Conservation (phyloP, 2,329 filamentous ascomycete genomes). For the Ilyonectria destructans region DNA sequence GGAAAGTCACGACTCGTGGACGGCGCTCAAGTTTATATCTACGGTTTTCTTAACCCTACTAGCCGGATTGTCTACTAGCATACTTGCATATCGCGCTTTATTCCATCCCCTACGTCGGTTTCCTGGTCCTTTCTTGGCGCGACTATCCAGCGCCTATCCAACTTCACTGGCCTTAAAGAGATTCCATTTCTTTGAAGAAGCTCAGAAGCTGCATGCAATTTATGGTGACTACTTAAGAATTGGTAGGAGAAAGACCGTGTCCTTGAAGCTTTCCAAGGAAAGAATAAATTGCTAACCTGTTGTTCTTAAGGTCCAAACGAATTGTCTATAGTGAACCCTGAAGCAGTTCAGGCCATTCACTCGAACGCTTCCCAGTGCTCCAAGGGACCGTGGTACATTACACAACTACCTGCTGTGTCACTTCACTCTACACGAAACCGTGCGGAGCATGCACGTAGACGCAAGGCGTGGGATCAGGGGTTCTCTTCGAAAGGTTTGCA, state of each 20-base stretch:
- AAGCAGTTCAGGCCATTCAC: slow-evolving; percentile 12
- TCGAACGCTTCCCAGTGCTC: slow-evolving; percentile 30
- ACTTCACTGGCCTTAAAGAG: slow-evolving; percentile 1
- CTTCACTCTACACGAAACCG: slow-evolving; percentile 53
- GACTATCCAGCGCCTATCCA: slow-evolving; percentile 10
- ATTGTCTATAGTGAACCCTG: slow-evolving; percentile 7
- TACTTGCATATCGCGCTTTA: slow-evolving; percentile 1
- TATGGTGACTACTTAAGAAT: slow-evolving; percentile 15
- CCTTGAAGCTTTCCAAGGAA: background rate
- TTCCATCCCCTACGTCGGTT: slow-evolving; percentile 17
- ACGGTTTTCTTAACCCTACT: background rate
- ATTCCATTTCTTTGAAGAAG: slow-evolving; percentile 8
- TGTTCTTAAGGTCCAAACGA: slow-evolving; percentile 2
- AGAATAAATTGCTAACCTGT: background rate
- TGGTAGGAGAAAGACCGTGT: background rate
- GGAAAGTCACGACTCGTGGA: background rate
- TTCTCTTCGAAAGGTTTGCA: slow-evolving; percentile 51
- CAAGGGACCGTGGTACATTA: slow-evolving; percentile 55
- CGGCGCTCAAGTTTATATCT: background rate
- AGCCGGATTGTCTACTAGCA: slow-evolving; percentile 1
- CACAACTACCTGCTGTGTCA: slow-evolving; percentile 49
- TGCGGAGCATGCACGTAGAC: slow-evolving; percentile 49
- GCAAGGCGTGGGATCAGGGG: slow-evolving; percentile 55
- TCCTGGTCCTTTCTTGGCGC: slow-evolving; percentile 14
- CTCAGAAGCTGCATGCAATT: slow-evolving; percentile 10